Conservation (phyloP, 139 green algal genomes). For the Coelastrella sp. region DNA sequence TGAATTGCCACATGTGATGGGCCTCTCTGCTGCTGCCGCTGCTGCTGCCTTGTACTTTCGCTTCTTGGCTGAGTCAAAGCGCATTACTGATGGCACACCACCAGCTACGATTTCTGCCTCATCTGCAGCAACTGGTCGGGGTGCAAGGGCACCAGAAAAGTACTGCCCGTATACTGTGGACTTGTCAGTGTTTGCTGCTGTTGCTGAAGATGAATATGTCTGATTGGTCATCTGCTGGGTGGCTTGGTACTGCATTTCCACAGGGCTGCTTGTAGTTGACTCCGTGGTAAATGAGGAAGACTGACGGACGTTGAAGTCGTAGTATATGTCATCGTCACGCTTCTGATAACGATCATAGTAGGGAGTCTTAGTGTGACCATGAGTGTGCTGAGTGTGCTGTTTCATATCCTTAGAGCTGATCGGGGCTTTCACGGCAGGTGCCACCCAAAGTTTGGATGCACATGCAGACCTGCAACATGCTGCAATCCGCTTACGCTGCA, state of each 20-base stretch:
- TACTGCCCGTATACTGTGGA: too few relatives aligned
- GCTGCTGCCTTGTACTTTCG: background rate
- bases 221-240: background rate
- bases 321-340: background rate
- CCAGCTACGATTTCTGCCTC: background rate
- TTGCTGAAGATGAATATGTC: background rate
- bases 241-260: background rate
- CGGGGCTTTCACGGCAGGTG: background rate
- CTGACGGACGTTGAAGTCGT: background rate
- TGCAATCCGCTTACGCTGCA: background rate
- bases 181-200: too few relatives aligned
- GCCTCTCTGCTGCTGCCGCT: background rate
- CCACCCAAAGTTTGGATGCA: background rate
- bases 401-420: background rate
- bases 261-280: too few relatives aligned
- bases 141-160: too few relatives aligned
- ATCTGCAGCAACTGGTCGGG: too few relatives aligned
- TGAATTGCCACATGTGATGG: background rate
- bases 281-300: too few relatives aligned
- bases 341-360: background rate
- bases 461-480: background rate
- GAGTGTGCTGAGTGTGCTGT: background rate
- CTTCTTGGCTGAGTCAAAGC: background rate
- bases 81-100: background rate
- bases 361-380: background rate